phyloP scores from a whole-genome alignment of 352 stramenopile species.

The Blastocystis sp. region DNA sequence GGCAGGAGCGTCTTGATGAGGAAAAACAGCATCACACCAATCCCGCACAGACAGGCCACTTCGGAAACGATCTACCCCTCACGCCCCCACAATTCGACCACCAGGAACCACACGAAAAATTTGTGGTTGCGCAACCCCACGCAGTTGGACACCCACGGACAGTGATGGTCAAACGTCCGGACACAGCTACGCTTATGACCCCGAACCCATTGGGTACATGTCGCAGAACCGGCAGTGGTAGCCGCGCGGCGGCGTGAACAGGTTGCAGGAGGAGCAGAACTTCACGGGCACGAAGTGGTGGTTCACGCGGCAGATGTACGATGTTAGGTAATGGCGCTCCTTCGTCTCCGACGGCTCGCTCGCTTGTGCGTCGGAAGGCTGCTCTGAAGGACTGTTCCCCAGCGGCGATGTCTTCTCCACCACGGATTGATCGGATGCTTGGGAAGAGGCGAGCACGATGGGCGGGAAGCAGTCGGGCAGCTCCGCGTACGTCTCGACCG shows the following conservation, averaged over 20 bases:
- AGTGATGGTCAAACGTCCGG: conserved; percentile 84
- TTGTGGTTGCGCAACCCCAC: conserved; percentile 88
- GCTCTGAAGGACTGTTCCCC: neutral
- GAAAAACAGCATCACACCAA: conserved; percentile 83
- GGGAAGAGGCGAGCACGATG: neutral
- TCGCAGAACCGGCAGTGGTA: conserved; percentile 83
- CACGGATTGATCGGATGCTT: neutral
- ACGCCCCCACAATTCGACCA: conserved; percentile 39
- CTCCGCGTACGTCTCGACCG: neutral
- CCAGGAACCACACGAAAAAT: conserved; percentile 87
- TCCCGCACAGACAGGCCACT: conserved; percentile 64
- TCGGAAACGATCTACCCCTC: neutral
- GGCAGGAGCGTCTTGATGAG: neutral
- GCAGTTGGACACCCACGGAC: conserved; percentile 85
- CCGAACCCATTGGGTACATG: conserved; percentile 75
- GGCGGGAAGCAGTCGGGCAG: neutral
- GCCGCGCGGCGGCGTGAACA: conserved; percentile 79
- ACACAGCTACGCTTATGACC: conserved; percentile 78
- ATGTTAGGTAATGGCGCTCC: neutral
- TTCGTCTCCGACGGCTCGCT: neutral
- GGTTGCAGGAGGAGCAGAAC: conserved; percentile 80
- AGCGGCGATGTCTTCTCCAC: neutral
- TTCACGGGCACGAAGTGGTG: conserved; percentile 38
- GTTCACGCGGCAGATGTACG: conserved; percentile 38
- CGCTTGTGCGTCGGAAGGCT: neutral